A percentile compares a stretch with the other conserved stretches of the same genome.
These are phyloP conservation scores for Globisporangium heterothallicum DNA, from an alignment of 352 stramenopile genomes.

Conservation along the genomic window DNA sequence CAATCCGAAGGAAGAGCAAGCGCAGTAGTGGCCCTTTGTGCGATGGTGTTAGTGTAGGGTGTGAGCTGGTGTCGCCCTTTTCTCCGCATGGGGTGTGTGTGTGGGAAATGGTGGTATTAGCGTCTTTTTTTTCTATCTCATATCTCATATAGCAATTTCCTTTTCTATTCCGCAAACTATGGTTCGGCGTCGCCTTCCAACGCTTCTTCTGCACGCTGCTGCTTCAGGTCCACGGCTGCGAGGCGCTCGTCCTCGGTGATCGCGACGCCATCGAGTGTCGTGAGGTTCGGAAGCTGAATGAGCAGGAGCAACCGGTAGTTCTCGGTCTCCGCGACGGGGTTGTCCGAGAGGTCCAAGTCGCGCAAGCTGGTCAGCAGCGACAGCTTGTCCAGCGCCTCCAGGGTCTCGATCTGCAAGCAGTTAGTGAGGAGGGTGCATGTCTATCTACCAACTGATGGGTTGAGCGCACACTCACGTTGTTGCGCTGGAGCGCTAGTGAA, in stretches of 20 bases:
- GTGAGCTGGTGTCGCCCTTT: not conserved
- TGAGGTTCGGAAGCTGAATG: conserved; percentile 42
- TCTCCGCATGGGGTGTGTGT: not conserved
- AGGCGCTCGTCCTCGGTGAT: conserved; percentile 64
- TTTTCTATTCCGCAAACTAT: conserved; percentile 1
- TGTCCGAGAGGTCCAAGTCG: conserved; percentile 45
- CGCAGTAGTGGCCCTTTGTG: conserved; percentile 55
- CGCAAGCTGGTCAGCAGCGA: conserved; percentile 30
- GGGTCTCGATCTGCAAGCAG: conserved; percentile 36
- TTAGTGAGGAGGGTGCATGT: not conserved
- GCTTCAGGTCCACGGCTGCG: conserved; percentile 49
- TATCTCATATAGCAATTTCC: conserved; percentile 23
- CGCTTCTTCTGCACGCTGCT: conserved; percentile 20
- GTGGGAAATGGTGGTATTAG: conserved; percentile 12
- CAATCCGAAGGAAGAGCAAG: conserved; percentile 82
- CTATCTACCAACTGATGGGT: too few relatives aligned
- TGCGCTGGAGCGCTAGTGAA: conserved; percentile 47
- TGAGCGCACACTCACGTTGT: conserved; percentile 55
- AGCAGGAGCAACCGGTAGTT: conserved; percentile 54
- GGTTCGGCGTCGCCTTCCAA: conserved; percentile 6
- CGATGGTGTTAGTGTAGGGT: too few relatives aligned
- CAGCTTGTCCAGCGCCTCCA: conserved; percentile 46
- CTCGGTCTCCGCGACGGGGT: conserved; percentile 44
- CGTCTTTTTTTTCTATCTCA: conserved; percentile 19
- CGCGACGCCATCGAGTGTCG: conserved; percentile 49